Percentiles rank a stretch among this genome's conserved stretches.
These are phyloP conservation scores for Neolecta irregularis DNA, from an alignment of 1,139 yeast genomes.

Conservation along the genomic window DNA sequence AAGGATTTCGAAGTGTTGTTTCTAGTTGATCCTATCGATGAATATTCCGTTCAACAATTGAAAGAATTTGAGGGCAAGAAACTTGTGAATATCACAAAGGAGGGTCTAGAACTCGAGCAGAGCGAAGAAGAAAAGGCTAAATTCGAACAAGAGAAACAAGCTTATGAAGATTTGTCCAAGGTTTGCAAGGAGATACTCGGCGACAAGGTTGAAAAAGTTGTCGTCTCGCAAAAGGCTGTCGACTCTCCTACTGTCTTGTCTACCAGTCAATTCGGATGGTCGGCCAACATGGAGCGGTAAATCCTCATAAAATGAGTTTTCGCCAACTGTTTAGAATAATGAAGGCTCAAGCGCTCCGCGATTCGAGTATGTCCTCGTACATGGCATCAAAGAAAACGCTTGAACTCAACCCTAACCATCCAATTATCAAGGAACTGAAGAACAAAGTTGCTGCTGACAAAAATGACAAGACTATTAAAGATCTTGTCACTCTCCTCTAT, in stretches of 20 bases:
- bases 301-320: too few relatives aligned
- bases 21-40: conserved; percentile 98
- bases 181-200: conserved; percentile 95
- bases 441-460: conserved; percentile 91
- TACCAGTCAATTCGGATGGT: conserved; percentile 99
- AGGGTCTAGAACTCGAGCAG: conserved; percentile 89
- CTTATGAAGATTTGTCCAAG: conserved; percentile 84
- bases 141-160: conserved; percentile 87
- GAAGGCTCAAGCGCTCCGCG: conserved; percentile 99
- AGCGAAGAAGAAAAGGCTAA: conserved; percentile 90
- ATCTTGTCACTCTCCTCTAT: conserved; percentile 85
- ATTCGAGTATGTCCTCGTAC: conserved; percentile 96
- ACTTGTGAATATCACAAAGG: conserved; percentile 97
- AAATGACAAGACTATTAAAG: conserved; percentile 96
- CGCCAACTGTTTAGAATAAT: too few relatives aligned
- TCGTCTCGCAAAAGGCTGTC: conserved; percentile 90
- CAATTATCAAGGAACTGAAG: conserved; percentile 89
- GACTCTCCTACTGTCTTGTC: conserved; percentile 99
- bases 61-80: conserved; percentile 99
- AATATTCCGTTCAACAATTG: conserved; percentile 97
- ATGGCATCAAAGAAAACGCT: conserved; percentile 99
- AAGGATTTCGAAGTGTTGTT: conserved; percentile 96
- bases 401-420: conserved; percentile 93
- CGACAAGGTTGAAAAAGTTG: conserved; percentile 98
- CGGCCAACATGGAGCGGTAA: conserved; percentile 99